Conservation (phyloP, 495 filamentous ascomycete genomes). For the Podospora australis region DNA sequence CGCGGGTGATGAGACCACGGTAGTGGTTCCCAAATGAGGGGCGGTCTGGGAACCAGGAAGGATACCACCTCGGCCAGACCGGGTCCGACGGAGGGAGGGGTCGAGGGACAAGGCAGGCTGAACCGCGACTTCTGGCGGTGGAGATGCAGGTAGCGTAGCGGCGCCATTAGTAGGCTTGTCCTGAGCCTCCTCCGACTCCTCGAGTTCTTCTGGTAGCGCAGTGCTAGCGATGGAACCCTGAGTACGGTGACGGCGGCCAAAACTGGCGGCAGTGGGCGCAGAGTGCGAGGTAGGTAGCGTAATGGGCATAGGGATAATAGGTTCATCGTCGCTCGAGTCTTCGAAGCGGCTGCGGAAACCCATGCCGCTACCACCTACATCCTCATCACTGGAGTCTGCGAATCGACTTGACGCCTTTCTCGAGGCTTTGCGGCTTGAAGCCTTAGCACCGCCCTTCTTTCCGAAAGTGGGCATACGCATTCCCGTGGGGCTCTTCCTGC, state of each 20-base stretch:
- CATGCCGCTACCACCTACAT: constrained; percentile 40
- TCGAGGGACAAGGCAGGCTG: not conserved
- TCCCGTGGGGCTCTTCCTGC: constrained; percentile 16
- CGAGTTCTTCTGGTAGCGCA: constrained; percentile 28
- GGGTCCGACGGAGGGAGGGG: constrained; percentile 20
- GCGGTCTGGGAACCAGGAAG: constrained; percentile 21
- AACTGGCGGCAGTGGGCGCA: not conserved
- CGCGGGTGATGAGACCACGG: not conserved
- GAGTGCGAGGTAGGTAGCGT: constrained; percentile 6
- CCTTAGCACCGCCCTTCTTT: constrained; percentile 18
- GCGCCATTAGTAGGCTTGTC: constrained; percentile 19
- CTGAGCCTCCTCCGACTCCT: constrained; percentile 32
- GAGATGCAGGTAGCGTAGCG: constrained; percentile 5
- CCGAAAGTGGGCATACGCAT: constrained; percentile 31
- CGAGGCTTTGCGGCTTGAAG: constrained; percentile 4
- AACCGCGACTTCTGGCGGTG: not conserved
- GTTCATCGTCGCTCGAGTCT: constrained; percentile 76
- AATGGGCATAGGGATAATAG: constrained; percentile 17
- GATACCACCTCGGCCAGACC: constrained; percentile 31
- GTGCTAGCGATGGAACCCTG: constrained; percentile 22
- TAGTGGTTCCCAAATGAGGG: constrained; percentile 3
- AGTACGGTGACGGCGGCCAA: constrained; percentile 3
- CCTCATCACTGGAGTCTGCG: constrained; percentile 70
- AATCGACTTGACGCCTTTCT: constrained; percentile 34
- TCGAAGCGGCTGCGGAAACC: constrained; percentile 65